Conservation (phyloP, 1,139 yeast species). For the Suhomyces anneliseae region DNA sequence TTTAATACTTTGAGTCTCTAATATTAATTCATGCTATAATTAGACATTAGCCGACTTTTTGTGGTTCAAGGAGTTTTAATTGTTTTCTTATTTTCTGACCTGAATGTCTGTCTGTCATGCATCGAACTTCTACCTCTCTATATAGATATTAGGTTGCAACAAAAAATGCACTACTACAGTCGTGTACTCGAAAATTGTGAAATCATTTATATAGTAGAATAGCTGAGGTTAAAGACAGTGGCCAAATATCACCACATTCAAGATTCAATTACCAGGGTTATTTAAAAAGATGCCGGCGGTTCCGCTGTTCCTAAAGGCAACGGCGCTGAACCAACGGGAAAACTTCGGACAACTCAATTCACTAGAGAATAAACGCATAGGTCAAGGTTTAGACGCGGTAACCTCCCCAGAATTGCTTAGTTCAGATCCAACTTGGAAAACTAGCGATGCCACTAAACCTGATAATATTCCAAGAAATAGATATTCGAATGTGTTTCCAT, state of each 20-base stretch:
- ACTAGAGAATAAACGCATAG: conserved; percentile 12
- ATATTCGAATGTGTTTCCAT: conserved; percentile 45
- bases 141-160: too few relatives aligned
- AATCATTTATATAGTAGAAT: too few relatives aligned
- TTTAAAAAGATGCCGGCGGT: conserved; percentile 9
- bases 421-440: not conserved
- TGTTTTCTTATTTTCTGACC: not conserved
- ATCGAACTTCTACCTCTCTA: not conserved
- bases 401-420: not conserved
- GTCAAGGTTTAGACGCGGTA: conserved; percentile 5
- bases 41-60: too few relatives aligned
- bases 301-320: conserved; percentile 14
- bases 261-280: conserved; percentile 13
- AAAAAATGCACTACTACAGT: not conserved
- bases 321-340: conserved; percentile 12
- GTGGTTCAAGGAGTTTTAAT: too few relatives aligned
- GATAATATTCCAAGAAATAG: conserved; percentile 33
- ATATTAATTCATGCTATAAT: too few relatives aligned
- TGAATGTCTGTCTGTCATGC: not conserved
- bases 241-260: conserved; percentile 2
- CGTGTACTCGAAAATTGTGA: not conserved
- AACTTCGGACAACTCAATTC: conserved; percentile 16
- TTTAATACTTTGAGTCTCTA: too few relatives aligned
- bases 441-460: conserved; percentile 17
- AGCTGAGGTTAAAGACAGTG: not conserved